Evolutionary conservation across 2,329 filamentous ascomycete genomes (phyloP).

Genomic region (Talaromyces sp.): DNA sequence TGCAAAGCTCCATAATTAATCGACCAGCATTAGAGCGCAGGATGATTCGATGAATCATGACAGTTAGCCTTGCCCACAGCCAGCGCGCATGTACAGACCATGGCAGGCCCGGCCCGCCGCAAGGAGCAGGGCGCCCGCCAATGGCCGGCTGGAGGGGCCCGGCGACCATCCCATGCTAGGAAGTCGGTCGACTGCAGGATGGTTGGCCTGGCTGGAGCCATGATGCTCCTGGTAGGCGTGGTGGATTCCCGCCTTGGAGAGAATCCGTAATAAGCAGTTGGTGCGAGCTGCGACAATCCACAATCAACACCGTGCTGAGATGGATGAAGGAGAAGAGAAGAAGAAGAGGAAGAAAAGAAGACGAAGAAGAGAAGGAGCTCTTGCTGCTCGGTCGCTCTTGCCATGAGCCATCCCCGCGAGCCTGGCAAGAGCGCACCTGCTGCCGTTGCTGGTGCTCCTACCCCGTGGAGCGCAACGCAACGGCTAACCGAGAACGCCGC

Average conservation of each 20-base stretch:
- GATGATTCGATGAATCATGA: background rate
- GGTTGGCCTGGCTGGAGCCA: background rate
- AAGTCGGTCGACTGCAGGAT: background rate
- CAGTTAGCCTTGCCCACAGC: background rate
- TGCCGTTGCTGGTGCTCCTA: background rate
- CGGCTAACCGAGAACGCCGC: background rate
- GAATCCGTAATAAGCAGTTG: no score
- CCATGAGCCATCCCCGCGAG: no score
- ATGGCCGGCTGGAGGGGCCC: background rate
- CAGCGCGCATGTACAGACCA: background rate
- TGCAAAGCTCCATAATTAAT: background rate
- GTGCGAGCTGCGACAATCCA: no score
- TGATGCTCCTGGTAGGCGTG: no score
- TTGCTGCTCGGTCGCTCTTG: background rate
- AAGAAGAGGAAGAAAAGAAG: background rate
- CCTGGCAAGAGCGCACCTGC: slow-evolving; percentile 7
- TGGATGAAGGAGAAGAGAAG: background rate
- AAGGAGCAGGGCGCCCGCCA: slow-evolving; percentile 5
- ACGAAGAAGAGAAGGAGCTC: background rate
- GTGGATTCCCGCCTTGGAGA: no score
- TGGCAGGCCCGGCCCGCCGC: slow-evolving; percentile 10
- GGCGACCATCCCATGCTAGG: background rate
- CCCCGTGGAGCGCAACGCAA: background rate
- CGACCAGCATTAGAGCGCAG: background rate
- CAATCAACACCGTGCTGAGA: no score